phyloP scores from a whole-genome alignment of 768 basidiomycete genomes.

The Leccinum truebloodii region DNA sequence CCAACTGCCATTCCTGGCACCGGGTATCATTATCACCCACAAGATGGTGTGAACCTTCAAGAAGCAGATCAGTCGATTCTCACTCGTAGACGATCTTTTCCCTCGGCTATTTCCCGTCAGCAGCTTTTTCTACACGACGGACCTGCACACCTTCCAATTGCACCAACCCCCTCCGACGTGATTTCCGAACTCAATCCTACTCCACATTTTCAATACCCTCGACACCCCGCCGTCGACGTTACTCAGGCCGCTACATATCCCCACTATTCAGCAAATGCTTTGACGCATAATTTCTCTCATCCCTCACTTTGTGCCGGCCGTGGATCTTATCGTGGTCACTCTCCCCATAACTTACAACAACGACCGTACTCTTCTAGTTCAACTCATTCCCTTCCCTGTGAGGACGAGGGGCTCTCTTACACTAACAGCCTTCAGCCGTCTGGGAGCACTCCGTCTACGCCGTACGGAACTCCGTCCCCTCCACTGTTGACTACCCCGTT shows the following conservation, averaged over 20 bases:
- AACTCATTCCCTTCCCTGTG: conserved; percentile 15
- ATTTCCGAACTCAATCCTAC: conserved; percentile 12
- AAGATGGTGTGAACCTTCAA: conserved; percentile 20
- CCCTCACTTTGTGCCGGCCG: conserved; percentile 13
- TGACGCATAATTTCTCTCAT: conserved; percentile 14
- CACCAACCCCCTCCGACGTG: conserved; percentile 11
- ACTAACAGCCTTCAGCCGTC: conserved; percentile 11
- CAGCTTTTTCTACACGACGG: conserved; percentile 14
- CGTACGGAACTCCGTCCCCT: conserved; percentile 25
- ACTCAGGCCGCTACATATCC: conserved; percentile 21
- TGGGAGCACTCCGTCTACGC: conserved; percentile 6
- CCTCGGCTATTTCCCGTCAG: conserved; percentile 18
- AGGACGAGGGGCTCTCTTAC: conserved; percentile 16
- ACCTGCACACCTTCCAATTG: conserved; percentile 9
- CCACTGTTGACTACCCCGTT: conserved; percentile 33
- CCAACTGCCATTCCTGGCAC: conserved; percentile 32
- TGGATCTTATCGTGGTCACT: conserved; percentile 10
- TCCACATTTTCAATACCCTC: conserved; percentile 19
- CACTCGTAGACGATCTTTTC: conserved; percentile 34
- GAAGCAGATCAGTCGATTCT: conserved; percentile 20
- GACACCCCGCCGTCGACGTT: conserved; percentile 8
- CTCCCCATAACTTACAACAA: conserved; percentile 10
- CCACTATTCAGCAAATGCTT: conserved; percentile 11
- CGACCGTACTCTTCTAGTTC: conserved; percentile 26
- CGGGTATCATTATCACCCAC: conserved; percentile 33